Conservation (phyloP, 2,329 filamentous ascomycete genomes). For the Hansfordia pulvinata region DNA sequence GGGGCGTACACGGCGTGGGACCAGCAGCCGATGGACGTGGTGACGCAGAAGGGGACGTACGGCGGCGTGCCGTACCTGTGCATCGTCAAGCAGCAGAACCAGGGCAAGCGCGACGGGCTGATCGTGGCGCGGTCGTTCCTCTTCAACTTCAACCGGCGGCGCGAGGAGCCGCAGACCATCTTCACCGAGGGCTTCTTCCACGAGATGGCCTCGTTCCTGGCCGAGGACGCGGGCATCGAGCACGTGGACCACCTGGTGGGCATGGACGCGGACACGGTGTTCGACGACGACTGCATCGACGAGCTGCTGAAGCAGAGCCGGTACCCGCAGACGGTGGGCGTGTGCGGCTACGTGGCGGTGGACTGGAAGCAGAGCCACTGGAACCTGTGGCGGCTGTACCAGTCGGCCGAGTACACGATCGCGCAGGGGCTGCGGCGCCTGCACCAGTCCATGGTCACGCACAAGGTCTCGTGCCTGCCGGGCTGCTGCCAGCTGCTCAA, state of each 20-base stretch:
- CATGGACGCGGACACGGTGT: conserved; percentile 34
- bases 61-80: conserved; percentile 30
- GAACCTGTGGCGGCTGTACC: conserved; percentile 30
- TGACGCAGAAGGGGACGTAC: conserved; percentile 27
- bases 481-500: conserved; percentile 36
- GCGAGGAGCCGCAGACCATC: conserved; percentile 26
- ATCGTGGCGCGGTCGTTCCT: conserved; percentile 34
- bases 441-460: conserved; percentile 33
- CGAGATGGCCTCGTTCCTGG: conserved; percentile 22
- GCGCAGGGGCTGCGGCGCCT: conserved; percentile 31
- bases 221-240: conserved; percentile 20
- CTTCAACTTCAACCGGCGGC: conserved; percentile 30
- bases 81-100: conserved; percentile 33
- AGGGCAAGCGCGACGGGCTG: conserved; percentile 34
- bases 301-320: conserved; percentile 29
- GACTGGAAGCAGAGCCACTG: conserved; percentile 27
- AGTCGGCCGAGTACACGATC: conserved; percentile 33
- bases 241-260: conserved; percentile 27
- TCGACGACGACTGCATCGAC: conserved; percentile 27
- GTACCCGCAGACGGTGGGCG: conserved; percentile 27
- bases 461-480: conserved; percentile 33
- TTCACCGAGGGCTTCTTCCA: conserved; percentile 30
- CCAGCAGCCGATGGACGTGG: conserved; percentile 29
- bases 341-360: conserved; percentile 33
- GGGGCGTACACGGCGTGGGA: conserved; percentile 31